A percentile compares a stretch with the other conserved stretches of the same genome.
These are phyloP conservation scores for Posidonia oceanica DNA, from an alignment of 116 monocot genomes.

Conservation along the genomic window DNA sequence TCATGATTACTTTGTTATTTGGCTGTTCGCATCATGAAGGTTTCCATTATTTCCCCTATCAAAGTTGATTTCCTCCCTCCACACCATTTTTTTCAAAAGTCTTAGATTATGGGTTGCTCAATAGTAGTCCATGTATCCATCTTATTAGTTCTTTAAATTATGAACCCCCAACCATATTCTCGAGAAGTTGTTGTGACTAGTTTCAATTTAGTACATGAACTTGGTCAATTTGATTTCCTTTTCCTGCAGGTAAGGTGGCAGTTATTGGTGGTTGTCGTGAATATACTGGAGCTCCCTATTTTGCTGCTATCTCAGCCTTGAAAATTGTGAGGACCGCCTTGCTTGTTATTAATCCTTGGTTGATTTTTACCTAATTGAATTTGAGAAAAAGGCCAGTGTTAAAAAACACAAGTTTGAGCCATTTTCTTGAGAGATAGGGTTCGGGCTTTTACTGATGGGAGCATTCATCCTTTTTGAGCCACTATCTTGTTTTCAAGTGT, in stretches of 20 bases:
- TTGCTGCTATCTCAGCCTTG: constrained; percentile 88
- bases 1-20: too few species aligned
- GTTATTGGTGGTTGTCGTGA: constrained; percentile 98
- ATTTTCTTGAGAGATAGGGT: too few species aligned
- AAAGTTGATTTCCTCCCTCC: background rate
- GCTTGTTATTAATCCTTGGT: background rate
- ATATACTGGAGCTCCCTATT: constrained; percentile 96
- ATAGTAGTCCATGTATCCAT: too few species aligned
- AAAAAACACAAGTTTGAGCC: too few species aligned
- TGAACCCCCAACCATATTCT: too few species aligned
- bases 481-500: too few species aligned
- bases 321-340: constrained; percentile 62
- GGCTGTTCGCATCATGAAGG: too few species aligned
- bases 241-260: constrained; percentile 70
- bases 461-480: too few species aligned
- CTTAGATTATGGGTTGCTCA: background rate
- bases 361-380: background rate
- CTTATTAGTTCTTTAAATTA: too few species aligned
- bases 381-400: background rate
- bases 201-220: background rate
- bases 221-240: background rate
- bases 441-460: too few species aligned
- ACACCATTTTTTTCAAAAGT: background rate
- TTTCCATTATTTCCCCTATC: background rate
- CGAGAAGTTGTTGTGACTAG: background rate